These are phyloP conservation scores for Gracilariopsis chorda DNA, from an alignment of 23 red algal genomes.

Conservation along the genomic window DNA sequence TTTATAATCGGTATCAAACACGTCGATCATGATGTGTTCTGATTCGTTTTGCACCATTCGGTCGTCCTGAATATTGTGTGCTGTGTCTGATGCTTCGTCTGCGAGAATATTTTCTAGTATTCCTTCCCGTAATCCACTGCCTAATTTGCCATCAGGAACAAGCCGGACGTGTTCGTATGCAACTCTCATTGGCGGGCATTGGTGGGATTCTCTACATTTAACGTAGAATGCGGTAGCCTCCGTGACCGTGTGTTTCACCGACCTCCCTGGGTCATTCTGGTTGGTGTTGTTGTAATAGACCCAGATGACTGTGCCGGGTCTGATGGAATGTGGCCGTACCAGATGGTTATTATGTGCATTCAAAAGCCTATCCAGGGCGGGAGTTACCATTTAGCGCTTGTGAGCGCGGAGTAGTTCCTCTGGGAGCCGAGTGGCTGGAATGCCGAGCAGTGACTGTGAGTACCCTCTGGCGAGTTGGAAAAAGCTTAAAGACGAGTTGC, in stretches of 20 bases:
- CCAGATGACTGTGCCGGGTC: neutral
- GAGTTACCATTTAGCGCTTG: neutral
- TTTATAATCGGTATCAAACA: too few relatives aligned
- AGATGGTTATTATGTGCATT: neutral
- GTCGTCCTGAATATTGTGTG: too few relatives aligned
- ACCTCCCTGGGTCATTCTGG: neutral
- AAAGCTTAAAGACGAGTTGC: neutral
- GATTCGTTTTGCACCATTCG: too few relatives aligned
- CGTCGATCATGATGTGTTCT: too few relatives aligned
- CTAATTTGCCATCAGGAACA: neutral
- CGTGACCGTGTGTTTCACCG: neutral
- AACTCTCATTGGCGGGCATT: neutral
- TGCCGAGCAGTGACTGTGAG: slow-evolving; percentile 21
- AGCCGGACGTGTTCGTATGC: slow-evolving; percentile 17
- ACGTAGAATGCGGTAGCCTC: neutral
- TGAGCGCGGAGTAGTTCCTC: slow-evolving; percentile 4
- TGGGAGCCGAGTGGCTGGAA: neutral
- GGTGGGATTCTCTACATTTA: neutral
- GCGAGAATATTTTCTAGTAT: too few relatives aligned
- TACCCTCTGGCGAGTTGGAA: slow-evolving; percentile 43
- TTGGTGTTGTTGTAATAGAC: slow-evolving; percentile 26
- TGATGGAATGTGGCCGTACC: neutral
- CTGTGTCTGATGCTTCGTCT: too few relatives aligned
- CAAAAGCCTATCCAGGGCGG: neutral
- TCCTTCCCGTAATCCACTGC: neutral